Evolutionary conservation across 2,329 filamentous ascomycete species (phyloP).

Genomic region (Sporothrix curviconia): DNA sequence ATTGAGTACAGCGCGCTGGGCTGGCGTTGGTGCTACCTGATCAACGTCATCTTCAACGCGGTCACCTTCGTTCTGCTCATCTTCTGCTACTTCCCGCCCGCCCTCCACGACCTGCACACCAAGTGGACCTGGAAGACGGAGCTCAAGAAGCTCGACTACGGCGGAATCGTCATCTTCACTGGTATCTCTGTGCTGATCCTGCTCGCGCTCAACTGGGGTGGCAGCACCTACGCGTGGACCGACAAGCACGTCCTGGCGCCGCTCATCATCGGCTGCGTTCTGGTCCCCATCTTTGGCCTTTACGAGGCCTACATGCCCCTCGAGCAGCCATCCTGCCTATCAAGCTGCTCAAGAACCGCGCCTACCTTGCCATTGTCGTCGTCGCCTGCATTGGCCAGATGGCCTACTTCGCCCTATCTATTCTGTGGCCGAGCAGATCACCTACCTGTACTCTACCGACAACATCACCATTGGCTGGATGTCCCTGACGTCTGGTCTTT

Average conservation of each 20-base stretch:
- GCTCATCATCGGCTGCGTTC: slow-evolving; percentile 25
- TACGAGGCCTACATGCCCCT: slow-evolving; percentile 25
- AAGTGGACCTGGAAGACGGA: slow-evolving; percentile 31
- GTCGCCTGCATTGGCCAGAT: slow-evolving; percentile 31
- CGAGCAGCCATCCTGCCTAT: slow-evolving; percentile 31
- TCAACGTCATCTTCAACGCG: slow-evolving; percentile 33
- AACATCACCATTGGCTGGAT: slow-evolving; percentile 14
- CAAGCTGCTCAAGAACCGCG: slow-evolving; percentile 29
- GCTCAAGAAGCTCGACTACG: slow-evolving; percentile 31
- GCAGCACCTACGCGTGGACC: slow-evolving; percentile 37
- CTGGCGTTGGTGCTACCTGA: slow-evolving; percentile 37
- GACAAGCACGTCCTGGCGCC: slow-evolving; percentile 28
- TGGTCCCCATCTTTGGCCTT: slow-evolving; percentile 23
- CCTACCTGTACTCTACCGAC: slow-evolving; percentile 23
- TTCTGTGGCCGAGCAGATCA: slow-evolving; percentile 32
- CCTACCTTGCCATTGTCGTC: slow-evolving; percentile 26
- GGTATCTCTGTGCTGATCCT: slow-evolving; percentile 39
- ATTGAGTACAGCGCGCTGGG: slow-evolving; percentile 29
- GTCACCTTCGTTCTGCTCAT: slow-evolving; percentile 29
- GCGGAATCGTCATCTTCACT: slow-evolving; percentile 40
- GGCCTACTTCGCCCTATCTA: slow-evolving; percentile 33
- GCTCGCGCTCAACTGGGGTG: slow-evolving; percentile 41
- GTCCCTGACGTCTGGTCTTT: slow-evolving; percentile 4
- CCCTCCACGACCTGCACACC: slow-evolving; percentile 30
- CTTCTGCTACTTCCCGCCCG: slow-evolving; percentile 36